phyloP scores from a whole-genome alignment of 2,329 filamentous ascomycete genomes.

The Akanthomyces dipterigenus region DNA sequence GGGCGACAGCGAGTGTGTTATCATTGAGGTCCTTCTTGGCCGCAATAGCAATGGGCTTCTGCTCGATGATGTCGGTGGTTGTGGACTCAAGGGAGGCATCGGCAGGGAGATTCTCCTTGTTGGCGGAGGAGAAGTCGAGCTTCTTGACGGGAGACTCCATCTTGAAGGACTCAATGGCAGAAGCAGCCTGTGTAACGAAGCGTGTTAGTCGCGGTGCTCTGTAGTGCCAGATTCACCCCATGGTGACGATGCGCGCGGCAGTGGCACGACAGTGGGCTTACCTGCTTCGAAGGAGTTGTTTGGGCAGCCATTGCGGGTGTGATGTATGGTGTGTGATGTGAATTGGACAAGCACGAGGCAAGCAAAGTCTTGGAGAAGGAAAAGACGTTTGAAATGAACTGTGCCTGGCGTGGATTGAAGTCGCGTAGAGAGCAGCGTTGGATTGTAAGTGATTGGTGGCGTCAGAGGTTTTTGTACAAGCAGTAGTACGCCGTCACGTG shows the following conservation, averaged over 20 bases:
- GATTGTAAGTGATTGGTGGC: conserved; percentile 19
- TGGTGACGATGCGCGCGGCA: neutral
- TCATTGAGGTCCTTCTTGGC: conserved; percentile 41
- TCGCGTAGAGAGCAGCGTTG: conserved; percentile 21
- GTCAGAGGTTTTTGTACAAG: conserved; percentile 33
- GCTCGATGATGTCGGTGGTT: conserved; percentile 44
- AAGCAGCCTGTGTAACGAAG: conserved; percentile 59
- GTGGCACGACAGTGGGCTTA: conserved; percentile 29
- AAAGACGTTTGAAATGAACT: conserved; percentile 17
- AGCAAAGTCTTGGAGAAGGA: conserved; percentile 14
- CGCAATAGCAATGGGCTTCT: conserved; percentile 46
- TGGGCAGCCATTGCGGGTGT: conserved; percentile 63
- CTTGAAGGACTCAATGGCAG: conserved; percentile 80
- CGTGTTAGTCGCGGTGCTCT: conserved; percentile 25
- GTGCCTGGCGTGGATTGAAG: conserved; percentile 18
- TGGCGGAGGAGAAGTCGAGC: conserved; percentile 63
- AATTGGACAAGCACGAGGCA: conserved; percentile 8
- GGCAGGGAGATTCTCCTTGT: conserved; percentile 74
- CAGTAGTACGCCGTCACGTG: conserved; percentile 32
- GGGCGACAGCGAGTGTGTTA: conserved; percentile 34
- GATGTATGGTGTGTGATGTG: conserved; percentile 10
- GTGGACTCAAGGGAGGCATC: conserved; percentile 43
- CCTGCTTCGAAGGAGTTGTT: conserved; percentile 56
- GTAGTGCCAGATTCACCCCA: neutral
- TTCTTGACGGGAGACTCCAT: conserved; percentile 93